Percentiles rank a stretch among this genome's conserved stretches.
Conservation (phyloP, 768 basidiomycete species). For the Tylopilus sp. region DNA sequence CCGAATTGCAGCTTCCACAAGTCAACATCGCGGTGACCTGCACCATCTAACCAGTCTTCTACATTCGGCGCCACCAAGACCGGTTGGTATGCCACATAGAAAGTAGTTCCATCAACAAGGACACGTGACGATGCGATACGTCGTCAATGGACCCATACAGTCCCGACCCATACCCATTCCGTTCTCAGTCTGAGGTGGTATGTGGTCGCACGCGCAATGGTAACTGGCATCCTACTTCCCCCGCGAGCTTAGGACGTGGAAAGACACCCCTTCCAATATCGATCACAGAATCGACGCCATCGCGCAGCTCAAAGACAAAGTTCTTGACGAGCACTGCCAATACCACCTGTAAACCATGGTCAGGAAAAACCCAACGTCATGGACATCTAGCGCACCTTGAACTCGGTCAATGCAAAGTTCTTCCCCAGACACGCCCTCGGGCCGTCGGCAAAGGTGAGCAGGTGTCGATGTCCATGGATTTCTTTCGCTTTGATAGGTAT, state of each 20-base stretch:
- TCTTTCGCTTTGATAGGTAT: slow-evolving; percentile 32
- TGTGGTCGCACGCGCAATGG: neutral
- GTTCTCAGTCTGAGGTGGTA: too few species aligned
- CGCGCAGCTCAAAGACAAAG: slow-evolving; percentile 31
- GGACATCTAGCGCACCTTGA: slow-evolving; percentile 26
- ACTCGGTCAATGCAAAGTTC: slow-evolving; percentile 40
- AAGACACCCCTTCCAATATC: neutral
- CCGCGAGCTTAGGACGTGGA: neutral
- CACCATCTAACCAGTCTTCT: too few species aligned
- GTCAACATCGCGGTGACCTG: too few species aligned
- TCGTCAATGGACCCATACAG: too few species aligned
- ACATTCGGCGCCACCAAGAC: too few species aligned
- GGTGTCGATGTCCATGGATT: slow-evolving; percentile 46
- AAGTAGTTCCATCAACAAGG: too few species aligned
- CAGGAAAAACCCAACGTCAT: neutral
- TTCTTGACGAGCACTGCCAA: slow-evolving; percentile 40
- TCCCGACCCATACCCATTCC: too few species aligned
- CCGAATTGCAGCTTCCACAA: too few species aligned
- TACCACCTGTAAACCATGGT: slow-evolving; percentile 33
- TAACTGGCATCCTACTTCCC: neutral
- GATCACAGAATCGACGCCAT: neutral
- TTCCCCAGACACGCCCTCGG: slow-evolving; percentile 48
- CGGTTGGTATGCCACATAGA: too few species aligned
- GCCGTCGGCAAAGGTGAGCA: slow-evolving; percentile 49
- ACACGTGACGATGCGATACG: too few species aligned